phyloP scores from a whole-genome alignment of 2,329 filamentous ascomycete genomes.

The Xylaria digitata region DNA sequence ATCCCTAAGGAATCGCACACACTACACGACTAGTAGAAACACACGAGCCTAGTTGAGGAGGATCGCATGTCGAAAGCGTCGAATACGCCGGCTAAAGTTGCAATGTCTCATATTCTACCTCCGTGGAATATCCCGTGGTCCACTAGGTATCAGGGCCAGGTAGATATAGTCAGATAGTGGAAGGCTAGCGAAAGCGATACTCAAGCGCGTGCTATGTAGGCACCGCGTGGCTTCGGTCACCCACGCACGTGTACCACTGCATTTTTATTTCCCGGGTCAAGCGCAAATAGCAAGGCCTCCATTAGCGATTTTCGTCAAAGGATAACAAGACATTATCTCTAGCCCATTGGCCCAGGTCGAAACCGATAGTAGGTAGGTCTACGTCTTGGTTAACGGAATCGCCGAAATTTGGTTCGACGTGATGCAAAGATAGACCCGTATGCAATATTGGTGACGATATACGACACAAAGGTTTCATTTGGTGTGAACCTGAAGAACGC shows the following conservation, averaged over 20 bases:
- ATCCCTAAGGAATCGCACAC: neutral
- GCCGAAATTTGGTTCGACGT: constrained; percentile 21
- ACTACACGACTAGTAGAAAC: too few relatives aligned
- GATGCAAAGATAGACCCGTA: neutral
- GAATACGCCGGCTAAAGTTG: neutral
- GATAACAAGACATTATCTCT: neutral
- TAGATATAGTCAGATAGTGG: neutral
- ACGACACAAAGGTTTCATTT: constrained; percentile 5
- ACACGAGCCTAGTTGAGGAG: too few relatives aligned
- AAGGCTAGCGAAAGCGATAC: neutral
- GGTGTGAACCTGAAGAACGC: neutral
- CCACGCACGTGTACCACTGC: neutral
- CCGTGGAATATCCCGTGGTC: neutral
- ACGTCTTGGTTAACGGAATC: neutral
- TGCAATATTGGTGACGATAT: neutral
- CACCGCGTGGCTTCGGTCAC: neutral
- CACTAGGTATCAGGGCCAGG: neutral
- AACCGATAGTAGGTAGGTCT: neutral
- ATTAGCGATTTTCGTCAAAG: constrained; percentile 2
- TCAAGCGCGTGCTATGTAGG: neutral
- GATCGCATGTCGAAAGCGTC: neutral
- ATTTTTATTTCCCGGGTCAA: neutral
- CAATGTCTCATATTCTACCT: neutral
- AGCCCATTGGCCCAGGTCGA: neutral
- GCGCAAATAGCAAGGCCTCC: neutral